A percentile compares a stretch with the other conserved stretches of the same genome.
Evolutionary conservation across 1,139 yeast species (phyloP).

Genomic region (Suhomyces maxii): DNA sequence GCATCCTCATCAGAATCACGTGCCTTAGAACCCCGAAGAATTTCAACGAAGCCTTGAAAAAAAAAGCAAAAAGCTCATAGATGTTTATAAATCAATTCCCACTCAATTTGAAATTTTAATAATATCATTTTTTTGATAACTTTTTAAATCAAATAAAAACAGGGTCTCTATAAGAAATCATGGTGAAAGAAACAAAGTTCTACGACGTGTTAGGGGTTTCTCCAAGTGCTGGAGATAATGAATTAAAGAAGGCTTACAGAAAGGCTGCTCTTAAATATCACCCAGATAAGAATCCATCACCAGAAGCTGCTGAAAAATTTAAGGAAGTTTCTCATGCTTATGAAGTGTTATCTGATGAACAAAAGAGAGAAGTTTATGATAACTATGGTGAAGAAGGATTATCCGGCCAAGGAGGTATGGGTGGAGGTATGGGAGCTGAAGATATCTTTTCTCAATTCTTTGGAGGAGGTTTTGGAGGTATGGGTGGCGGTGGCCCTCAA

Average conservation of each 20-base stretch:
- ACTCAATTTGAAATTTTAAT: background rate
- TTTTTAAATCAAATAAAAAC: no score
- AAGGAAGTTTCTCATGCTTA: constrained; percentile 91
- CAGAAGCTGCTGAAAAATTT: constrained; percentile 95
- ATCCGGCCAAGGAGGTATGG: constrained; percentile 68
- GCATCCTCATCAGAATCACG: constrained; percentile 1
- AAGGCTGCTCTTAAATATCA: constrained; percentile 89
- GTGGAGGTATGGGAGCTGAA: constrained; percentile 78
- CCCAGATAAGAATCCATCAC: constrained; percentile 82
- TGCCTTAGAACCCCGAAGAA: constrained; percentile 9
- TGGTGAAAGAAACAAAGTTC: constrained; percentile 90
- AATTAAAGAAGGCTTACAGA: constrained; percentile 94
- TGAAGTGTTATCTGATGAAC: constrained; percentile 80
- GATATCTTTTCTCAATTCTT: constrained; percentile 94
- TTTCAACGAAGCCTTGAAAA: constrained; percentile 9
- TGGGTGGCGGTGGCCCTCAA: constrained; percentile 60
- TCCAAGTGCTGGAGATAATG: constrained; percentile 74
- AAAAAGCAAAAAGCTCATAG: constrained; percentile 3
- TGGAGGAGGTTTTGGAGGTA: constrained; percentile 66
- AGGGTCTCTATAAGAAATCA: constrained; percentile 21
- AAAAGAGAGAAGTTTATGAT: constrained; percentile 88
- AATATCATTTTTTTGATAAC: no score
- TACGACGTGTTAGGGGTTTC: constrained; percentile 85
- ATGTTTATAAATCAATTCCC: constrained; percentile 3
- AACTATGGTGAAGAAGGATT: constrained; percentile 92